Evolutionary conservation across 805 yeast genomes (phyloP).

Genomic region (Yamadazyma sp.): DNA sequence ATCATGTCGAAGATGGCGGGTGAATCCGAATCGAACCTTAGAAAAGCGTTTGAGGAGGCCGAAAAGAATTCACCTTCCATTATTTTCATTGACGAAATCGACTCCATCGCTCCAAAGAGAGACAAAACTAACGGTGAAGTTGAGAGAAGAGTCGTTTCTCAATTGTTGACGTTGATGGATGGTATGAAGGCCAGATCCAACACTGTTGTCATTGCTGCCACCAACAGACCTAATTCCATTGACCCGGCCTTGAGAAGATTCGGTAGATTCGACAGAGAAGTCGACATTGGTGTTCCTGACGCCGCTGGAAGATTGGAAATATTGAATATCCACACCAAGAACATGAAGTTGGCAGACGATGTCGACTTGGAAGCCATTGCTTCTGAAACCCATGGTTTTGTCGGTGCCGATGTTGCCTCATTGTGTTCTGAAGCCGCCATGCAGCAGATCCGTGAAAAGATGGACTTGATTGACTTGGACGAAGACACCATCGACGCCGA

Average conservation of each 20-base stretch:
- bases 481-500: conserved; percentile 98
- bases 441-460: conserved; percentile 99
- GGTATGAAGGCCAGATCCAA: conserved; percentile 99
- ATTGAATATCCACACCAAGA: conserved; percentile 94
- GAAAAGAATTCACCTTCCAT: conserved; percentile 98
- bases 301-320: conserved; percentile 98
- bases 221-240: conserved; percentile 82
- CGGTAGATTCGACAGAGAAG: conserved; percentile 85
- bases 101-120: conserved; percentile 98
- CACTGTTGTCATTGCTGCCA: conserved; percentile 97
- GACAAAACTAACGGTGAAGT: conserved; percentile 99
- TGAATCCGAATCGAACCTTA: conserved; percentile 93
- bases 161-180: conserved; percentile 95
- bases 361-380: conserved; percentile 96
- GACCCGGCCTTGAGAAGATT: conserved; percentile 85
- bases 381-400: conserved; percentile 98
- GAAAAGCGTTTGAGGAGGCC: conserved; percentile 99
- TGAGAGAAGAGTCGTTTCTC: conserved; percentile 98
- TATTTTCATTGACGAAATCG: conserved; percentile 97
- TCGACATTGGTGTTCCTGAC: conserved; percentile 91
- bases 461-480: conserved; percentile 95
- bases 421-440: conserved; percentile 99
- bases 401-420: conserved; percentile 98
- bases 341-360: conserved; percentile 94
- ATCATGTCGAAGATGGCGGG: conserved; percentile 99